phyloP scores from a whole-genome alignment of 1,284 basidiomycete genomes.

The Ustilago nuda region DNA sequence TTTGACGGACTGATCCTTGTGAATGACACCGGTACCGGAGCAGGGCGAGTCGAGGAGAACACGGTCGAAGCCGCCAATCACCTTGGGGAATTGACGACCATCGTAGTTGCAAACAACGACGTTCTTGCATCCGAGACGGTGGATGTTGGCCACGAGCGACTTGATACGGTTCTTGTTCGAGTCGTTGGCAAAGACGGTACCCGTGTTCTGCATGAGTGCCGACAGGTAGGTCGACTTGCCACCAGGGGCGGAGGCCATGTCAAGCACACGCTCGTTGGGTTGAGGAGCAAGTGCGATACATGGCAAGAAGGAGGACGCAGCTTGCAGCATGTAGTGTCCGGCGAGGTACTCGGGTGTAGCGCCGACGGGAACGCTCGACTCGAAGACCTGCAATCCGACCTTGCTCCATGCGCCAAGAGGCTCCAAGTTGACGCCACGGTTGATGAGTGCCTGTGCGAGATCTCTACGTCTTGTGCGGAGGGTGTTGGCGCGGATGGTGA shows the following conservation, averaged over 20 bases:
- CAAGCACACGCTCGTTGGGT: constrained; percentile 91
- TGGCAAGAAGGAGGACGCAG: constrained; percentile 98
- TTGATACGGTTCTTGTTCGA: constrained; percentile 94
- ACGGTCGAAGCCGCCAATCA: constrained; percentile 97
- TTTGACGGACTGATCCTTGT: constrained; percentile 97
- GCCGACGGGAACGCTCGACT: constrained; percentile 89
- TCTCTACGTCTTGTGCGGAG: constrained; percentile 92
- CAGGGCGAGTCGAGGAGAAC: constrained; percentile 97
- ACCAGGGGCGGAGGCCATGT: constrained; percentile 98
- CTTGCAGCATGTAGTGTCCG: constrained; percentile 99
- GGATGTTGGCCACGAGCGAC: constrained; percentile 94
- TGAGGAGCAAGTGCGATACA: constrained; percentile 94
- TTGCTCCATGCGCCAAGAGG: constrained; percentile 99
- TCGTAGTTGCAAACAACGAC: constrained; percentile 98
- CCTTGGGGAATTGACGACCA: constrained; percentile 98
- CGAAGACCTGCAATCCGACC: constrained; percentile 97
- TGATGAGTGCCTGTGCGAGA: constrained; percentile 92
- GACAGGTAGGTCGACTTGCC: constrained; percentile 85
- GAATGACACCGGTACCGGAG: constrained; percentile 97
- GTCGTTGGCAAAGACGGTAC: constrained; percentile 98
- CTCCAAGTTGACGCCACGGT: constrained; percentile 90
- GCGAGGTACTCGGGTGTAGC: constrained; percentile 99
- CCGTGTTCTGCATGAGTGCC: constrained; percentile 91
- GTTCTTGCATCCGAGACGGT: constrained; percentile 97
- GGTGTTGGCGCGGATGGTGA: constrained; percentile 98